Base-by-base conservation (phyloP, 2,329 filamentous ascomycete genomes). In the Aspergillus niger region DNA sequence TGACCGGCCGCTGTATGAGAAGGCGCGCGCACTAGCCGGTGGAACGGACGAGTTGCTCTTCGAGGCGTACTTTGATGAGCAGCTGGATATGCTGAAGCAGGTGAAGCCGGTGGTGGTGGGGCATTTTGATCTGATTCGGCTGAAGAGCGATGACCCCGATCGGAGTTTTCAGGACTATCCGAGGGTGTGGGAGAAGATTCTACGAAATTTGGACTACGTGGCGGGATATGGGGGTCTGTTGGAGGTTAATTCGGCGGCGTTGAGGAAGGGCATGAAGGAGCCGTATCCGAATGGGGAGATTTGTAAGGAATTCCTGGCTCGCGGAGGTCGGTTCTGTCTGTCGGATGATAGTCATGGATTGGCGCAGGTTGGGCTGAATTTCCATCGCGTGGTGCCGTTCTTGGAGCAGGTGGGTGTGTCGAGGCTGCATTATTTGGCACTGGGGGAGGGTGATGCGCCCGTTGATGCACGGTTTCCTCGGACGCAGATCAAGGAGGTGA, bases 341-440 rank as follows among this genome's bases (percentile, higher is more conserved):
- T 97, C 91, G 6, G 95, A 99, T 75, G 95, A 99, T 77, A 97
- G 92, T 74, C 95, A 99, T 79, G 91, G 91, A 41, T 85, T 92
- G 60, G 89, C 85, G 2, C 94, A 99, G 73, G 84, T 99, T 5
- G 92, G 88, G n/a, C 88, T 91, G 54, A 94, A 96, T 73, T 98
- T 95, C 78, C 72, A 75, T 49, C 85, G 85, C 43, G 86, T 90
- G 5, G 77, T 96, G 60, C 81, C 85, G 1, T 97, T 91, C 74
- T 79, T 96, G 58, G 83, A 86, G 64, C 82, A 64, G 7, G 70
- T 71, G 20, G 79, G 74, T 22, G 77, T 81, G 22, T 59, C 62
- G n/a, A 72, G 66, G 2, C 30, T 80, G 59, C 72, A 79, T 67
- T 76, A 77, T 64, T 62, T 80, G 59, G 70, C 70, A 53, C 60